Percentiles rank a stretch among this genome's conserved stretches.
Conservation (phyloP, 495 filamentous ascomycete species). For the Podospora didyma region DNA sequence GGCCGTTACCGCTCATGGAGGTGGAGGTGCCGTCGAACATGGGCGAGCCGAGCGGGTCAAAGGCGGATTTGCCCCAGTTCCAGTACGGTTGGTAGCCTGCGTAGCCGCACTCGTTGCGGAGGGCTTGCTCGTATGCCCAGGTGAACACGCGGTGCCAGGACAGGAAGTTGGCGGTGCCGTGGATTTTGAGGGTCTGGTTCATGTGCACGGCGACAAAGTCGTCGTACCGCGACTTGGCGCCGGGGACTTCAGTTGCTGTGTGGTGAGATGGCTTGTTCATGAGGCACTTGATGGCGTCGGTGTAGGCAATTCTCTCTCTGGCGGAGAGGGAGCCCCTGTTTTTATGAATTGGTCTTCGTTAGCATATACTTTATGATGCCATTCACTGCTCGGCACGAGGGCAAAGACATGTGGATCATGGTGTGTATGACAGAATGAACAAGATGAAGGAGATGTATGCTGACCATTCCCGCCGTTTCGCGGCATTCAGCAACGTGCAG, state of each 20-base stretch:
- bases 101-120: conserved; percentile 68
- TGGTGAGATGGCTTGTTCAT: conserved; percentile 46
- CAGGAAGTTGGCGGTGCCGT: conserved; percentile 62
- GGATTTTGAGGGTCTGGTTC: conserved; percentile 56
- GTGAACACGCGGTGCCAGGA: conserved; percentile 68
- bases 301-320: conserved; percentile 51
- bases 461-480: too few relatives aligned
- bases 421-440: too few relatives aligned
- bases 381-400: too few relatives aligned
- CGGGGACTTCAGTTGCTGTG: conserved; percentile 27
- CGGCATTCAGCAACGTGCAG: too few relatives aligned
- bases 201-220: conserved; percentile 69
- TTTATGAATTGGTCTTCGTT: conserved; percentile 3
- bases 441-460: too few relatives aligned
- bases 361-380: too few relatives aligned
- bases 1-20: conserved; percentile 62
- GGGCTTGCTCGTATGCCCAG: conserved; percentile 58
- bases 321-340: conserved; percentile 41
- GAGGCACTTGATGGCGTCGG: conserved; percentile 60
- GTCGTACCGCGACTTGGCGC: conserved; percentile 49
- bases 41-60: conserved; percentile 44
- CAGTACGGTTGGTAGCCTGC: conserved; percentile 58
- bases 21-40: conserved; percentile 57
- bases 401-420: too few relatives aligned
- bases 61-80: conserved; percentile 56